These are phyloP conservation scores for Pecoramyces ruminantium DNA, from an alignment of 192 early-diverging fungal species.

Conservation along the genomic window DNA sequence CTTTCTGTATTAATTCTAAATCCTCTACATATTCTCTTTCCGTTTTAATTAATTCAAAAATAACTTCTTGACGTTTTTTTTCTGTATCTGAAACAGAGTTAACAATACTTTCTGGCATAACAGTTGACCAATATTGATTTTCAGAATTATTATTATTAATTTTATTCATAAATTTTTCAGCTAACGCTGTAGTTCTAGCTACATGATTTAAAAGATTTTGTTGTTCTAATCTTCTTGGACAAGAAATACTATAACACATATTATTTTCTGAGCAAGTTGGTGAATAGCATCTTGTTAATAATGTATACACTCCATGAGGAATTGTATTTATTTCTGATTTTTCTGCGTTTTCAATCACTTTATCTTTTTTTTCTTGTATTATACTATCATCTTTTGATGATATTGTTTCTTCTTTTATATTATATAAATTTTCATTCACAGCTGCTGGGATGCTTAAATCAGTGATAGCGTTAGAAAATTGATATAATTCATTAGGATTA, in stretches of 20 bases:
- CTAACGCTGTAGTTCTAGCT: neutral
- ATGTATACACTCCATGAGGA: conserved; percentile 75
- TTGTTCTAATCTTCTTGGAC: conserved; percentile 64
- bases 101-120: neutral
- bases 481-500: conserved; percentile 62
- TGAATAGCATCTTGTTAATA: conserved; percentile 84
- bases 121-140: neutral
- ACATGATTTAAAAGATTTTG: conserved; percentile 8
- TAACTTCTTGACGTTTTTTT: conserved; percentile 1
- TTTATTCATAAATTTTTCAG: neutral
- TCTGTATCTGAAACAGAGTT: neutral
- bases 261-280: conserved; percentile 66
- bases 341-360: neutral
- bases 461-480: conserved; percentile 38
- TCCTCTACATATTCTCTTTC: conserved; percentile 4
- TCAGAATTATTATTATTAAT: neutral
- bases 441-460: conserved; percentile 5
- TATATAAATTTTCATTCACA: neutral
- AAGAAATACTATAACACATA: conserved; percentile 77
- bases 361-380: neutral
- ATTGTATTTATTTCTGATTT: conserved; percentile 8
- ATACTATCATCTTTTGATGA: neutral
- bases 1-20: conserved; percentile 2
- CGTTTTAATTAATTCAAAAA: conserved; percentile 5
- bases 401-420: neutral